Base-by-base conservation (phyloP, 2,329 filamentous ascomycete species). In the Apiospora arundinis region DNA sequence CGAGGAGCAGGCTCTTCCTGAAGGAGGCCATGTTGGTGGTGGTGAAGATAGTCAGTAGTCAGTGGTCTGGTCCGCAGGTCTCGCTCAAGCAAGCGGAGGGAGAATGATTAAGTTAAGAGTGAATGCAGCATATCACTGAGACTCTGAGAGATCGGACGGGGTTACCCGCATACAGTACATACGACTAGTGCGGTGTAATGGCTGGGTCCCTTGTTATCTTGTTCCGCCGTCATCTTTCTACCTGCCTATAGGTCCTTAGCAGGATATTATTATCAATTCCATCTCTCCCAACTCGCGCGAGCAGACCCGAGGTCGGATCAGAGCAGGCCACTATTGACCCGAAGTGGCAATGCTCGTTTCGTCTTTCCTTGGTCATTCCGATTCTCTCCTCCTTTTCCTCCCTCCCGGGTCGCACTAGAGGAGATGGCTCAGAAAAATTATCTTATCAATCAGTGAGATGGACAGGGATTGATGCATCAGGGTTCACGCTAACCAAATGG, bases 401-500 rank as follows among this genome's bases (percentile, higher is more conserved):
- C 28, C 28, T 37, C 28, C 16, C 28, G 28, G 52, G 28, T 21
- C 52, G 18, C 28, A 37, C 52, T 32, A 56, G 25, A 56, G 25
- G 3, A 32, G 49, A 56, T 21, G 49, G 49, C 2, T 7, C 3
- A 16, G n/a, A 44, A 67, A 56, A 37, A 37, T 46, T 40, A 69
- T 69, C 67, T 69, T 69, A 69, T 69, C 67, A 69, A 69, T 69
- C 67, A 69, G 44, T 44, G 21, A 49, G 67, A 69, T 44, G 12
- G n/a, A 23, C 67, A 52, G 67, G 67, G 56, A 63, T 63, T 63
- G 28, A 2, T 40, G 44, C 40, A 67, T 1, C 7, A 67, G 11
- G n/a, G 40, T 45, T 46, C 40, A 67, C 65, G 56, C 56, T 63
- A 63, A n/a, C 18, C 32, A 32, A 32, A 6, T 32, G 32, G 32